Evolutionary conservation across 1,284 basidiomycete genomes (phyloP).

Genomic region (Apiotrichum brassicae): DNA sequence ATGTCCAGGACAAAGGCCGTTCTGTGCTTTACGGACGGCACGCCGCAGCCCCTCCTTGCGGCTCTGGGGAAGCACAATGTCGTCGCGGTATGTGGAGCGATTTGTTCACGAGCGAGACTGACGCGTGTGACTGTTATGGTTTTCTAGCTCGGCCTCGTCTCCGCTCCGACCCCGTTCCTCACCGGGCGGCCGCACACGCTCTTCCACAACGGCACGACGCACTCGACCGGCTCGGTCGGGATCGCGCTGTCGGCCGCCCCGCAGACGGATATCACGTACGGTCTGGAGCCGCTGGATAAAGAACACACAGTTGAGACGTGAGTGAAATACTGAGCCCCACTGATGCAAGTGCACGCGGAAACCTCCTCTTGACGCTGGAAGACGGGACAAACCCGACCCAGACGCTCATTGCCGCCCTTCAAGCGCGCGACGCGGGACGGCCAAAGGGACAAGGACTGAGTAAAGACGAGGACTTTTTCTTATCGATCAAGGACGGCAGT

Average conservation of each 20-base stretch:
- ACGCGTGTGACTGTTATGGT: too few relatives aligned
- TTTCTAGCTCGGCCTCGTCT: slow-evolving; percentile 64
- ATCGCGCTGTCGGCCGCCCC: slow-evolving; percentile 53
- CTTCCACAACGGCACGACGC: slow-evolving; percentile 56
- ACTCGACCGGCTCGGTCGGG: slow-evolving; percentile 66
- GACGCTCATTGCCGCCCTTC: slow-evolving; percentile 60
- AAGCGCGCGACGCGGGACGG: slow-evolving; percentile 25
- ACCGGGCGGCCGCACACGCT: slow-evolving; percentile 74
- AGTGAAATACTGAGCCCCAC: slow-evolving; percentile 6
- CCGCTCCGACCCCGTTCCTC: slow-evolving; percentile 75
- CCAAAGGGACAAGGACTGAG: slow-evolving; percentile 33
- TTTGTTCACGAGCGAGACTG: too few relatives aligned
- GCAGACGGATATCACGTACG: slow-evolving; percentile 51
- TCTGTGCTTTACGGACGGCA: slow-evolving; percentile 30
- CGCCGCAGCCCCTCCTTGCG: slow-evolving; percentile 26
- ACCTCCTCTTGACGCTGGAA: slow-evolving; percentile 61
- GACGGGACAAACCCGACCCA: slow-evolving; percentile 59
- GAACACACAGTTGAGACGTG: slow-evolving; percentile 58
- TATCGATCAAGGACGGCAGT: slow-evolving; percentile 44
- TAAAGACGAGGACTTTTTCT: slow-evolving; percentile 65
- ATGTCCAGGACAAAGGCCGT: slow-evolving; percentile 19
- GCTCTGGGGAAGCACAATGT: slow-evolving; percentile 17
- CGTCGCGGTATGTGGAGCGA: slow-evolving; percentile 5
- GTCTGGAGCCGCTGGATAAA: slow-evolving; percentile 54
- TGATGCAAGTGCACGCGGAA: slow-evolving; percentile 54